Conservation (phyloP, 163 green algal genomes). For the Volvox carteri region DNA sequence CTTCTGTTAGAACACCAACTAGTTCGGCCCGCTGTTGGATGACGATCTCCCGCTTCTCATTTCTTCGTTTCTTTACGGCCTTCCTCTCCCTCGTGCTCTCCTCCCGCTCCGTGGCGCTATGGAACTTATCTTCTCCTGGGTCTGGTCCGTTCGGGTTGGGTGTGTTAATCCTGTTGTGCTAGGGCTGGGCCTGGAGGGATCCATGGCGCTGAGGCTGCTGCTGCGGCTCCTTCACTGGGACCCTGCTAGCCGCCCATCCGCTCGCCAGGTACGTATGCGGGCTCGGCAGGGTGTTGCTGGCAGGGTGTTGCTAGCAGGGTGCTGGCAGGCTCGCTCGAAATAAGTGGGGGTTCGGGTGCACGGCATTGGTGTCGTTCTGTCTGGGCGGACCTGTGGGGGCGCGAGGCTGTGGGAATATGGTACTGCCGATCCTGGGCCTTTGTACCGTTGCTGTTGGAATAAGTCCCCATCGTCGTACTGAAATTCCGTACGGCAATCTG, state of each 20-base stretch:
- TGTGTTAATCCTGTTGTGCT: no score
- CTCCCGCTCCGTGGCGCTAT: no score
- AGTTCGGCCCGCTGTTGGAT: no score
- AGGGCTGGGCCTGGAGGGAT: constrained; percentile 57
- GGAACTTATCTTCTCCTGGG: no score
- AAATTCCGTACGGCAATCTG: background rate
- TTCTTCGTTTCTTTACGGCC: no score
- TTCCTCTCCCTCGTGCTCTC: no score
- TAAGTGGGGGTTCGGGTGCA: background rate
- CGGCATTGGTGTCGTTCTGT: no score
- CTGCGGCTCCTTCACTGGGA: constrained; percentile 68
- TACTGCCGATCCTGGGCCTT: background rate
- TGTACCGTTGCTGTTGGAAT: background rate
- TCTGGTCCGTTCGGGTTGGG: no score
- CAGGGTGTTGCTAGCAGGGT: background rate
- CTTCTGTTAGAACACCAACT: no score
- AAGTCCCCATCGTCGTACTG: background rate
- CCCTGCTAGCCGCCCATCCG: constrained; percentile 57
- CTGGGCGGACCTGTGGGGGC: no score
- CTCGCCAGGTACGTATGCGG: constrained; percentile 34
- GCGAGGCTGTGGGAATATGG: no score
- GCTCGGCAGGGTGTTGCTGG: background rate
- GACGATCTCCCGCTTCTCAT: no score
- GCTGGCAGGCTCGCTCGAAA: background rate
- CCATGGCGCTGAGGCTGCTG: constrained; percentile 63